Conservation (phyloP, 169 alveolate genomes). For the Plasmodium sp. region DNA sequence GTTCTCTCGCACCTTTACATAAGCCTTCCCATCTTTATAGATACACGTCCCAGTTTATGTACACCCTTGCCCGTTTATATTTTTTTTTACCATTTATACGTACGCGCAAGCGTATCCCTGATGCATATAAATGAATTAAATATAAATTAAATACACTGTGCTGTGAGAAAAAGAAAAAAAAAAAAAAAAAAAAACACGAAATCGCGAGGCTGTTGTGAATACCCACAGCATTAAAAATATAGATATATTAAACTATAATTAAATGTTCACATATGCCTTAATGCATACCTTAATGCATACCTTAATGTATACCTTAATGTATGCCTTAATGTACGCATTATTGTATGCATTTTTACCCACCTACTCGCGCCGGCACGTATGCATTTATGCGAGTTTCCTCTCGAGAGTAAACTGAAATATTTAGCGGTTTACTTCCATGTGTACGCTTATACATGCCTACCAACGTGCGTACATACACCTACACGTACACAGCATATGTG, state of each 20-base stretch:
- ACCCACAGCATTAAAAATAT: slow-evolving; percentile 13
- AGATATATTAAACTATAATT: slow-evolving; percentile 10
- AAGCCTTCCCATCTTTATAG: background rate
- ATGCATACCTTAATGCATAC: background rate
- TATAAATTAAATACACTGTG: background rate
- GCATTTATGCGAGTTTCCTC: background rate
- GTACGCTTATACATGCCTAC: background rate
- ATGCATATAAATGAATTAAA: slow-evolving; percentile 14
- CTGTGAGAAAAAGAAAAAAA: background rate
- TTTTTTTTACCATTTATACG: background rate
- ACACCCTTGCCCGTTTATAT: background rate
- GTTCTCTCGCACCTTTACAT: background rate
- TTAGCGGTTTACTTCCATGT: background rate
- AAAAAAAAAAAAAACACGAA: background rate
- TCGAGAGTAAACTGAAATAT: background rate
- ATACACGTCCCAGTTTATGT: background rate
- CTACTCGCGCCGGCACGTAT: background rate
- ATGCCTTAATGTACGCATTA: background rate
- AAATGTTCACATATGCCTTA: slow-evolving; percentile 1
- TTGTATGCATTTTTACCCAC: background rate
- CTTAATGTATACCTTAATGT: background rate
- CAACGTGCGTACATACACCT: background rate
- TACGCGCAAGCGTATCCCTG: background rate
- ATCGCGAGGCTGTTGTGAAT: background rate
- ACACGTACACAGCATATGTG: background rate